A percentile compares a stretch with the other conserved stretches of the same genome.
Evolutionary conservation across 148 eudicot genomes (phyloP).

Genomic region (Amaranthus palmeri): DNA sequence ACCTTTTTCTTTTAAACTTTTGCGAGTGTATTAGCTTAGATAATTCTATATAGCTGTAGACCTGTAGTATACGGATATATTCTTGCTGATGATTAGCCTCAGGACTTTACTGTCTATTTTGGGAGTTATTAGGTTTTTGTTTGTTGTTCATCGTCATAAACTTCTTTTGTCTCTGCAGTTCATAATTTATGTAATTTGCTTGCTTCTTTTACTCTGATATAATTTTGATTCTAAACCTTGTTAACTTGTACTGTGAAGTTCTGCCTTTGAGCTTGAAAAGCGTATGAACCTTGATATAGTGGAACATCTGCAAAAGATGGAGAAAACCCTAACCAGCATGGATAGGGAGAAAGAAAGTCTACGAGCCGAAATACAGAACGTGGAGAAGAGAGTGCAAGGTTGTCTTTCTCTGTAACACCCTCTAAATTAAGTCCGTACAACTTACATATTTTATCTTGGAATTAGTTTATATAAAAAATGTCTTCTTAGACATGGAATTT

Average conservation of each 20-base stretch:
- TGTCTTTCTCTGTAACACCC: constrained; percentile 15
- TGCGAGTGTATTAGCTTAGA: neutral
- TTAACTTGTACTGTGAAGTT: constrained; percentile 30
- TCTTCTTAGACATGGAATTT: too few relatives aligned
- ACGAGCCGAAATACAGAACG: constrained; percentile 49
- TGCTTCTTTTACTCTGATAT: neutral
- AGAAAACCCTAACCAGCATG: constrained; percentile 57
- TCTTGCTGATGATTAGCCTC: neutral
- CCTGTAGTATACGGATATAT: neutral
- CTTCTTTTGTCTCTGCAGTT: neutral
- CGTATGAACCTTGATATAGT: constrained; percentile 55
- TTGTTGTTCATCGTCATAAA: neutral
- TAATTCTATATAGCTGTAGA: neutral
- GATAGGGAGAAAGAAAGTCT: constrained; percentile 55
- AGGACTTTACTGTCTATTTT: neutral
- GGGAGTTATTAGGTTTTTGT: neutral
- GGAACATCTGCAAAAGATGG: constrained; percentile 60
- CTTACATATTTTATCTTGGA: too few relatives aligned
- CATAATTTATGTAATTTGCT: neutral
- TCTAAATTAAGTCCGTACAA: too few relatives aligned
- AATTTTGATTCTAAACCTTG: constrained; percentile 15
- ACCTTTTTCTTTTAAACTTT: neutral
- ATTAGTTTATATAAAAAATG: too few relatives aligned
- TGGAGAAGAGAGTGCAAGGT: constrained; percentile 62
- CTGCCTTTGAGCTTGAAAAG: constrained; percentile 67